Percentiles rank a stretch among this genome's conserved stretches.
These are phyloP conservation scores for Ustilago cynodontis DNA, from an alignment of 1,284 basidiomycete genomes.

Conservation along the genomic window DNA sequence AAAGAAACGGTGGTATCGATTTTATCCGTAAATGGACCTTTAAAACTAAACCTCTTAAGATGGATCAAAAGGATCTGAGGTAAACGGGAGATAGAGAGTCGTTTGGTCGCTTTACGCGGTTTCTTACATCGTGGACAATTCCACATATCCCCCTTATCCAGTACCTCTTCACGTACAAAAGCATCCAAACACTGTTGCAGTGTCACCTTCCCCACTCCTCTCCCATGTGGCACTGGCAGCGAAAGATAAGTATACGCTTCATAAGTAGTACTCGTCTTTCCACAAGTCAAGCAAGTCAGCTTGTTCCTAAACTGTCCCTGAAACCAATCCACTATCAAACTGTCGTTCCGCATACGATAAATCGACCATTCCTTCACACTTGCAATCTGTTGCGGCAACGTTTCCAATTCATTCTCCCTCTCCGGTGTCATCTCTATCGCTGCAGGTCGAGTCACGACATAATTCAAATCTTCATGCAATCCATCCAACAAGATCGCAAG, in stretches of 20 bases:
- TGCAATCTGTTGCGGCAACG: conserved; percentile 79
- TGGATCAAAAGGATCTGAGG: conserved; percentile 94
- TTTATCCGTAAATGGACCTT: conserved; percentile 94
- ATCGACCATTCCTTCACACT: conserved; percentile 58
- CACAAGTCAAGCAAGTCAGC: conserved; percentile 66
- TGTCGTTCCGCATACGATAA: conserved; percentile 67
- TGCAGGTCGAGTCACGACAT: conserved; percentile 54
- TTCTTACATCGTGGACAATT: conserved; percentile 87
- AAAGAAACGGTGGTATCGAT: conserved; percentile 73
- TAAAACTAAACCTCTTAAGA: conserved; percentile 92
- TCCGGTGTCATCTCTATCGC: conserved; percentile 63
- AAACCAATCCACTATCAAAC: conserved; percentile 58
- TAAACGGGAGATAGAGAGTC: conserved; percentile 86
- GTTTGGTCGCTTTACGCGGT: conserved; percentile 84
- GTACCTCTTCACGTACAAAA: conserved; percentile 88
- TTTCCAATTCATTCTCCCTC: conserved; percentile 73
- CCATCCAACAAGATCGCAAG: conserved; percentile 60
- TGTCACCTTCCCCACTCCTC: conserved; percentile 77
- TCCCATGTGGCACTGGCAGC: conserved; percentile 71
- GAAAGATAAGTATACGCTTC: conserved; percentile 74
- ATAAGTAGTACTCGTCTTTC: conserved; percentile 91
- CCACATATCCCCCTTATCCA: conserved; percentile 96
- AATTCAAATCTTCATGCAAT: conserved; percentile 58
- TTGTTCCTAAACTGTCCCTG: conserved; percentile 68
- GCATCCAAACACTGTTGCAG: conserved; percentile 87